Percentiles rank a stretch among this genome's conserved stretches.
phyloP scores from a whole-genome alignment of 805 yeast species.

The Pichia californica region DNA sequence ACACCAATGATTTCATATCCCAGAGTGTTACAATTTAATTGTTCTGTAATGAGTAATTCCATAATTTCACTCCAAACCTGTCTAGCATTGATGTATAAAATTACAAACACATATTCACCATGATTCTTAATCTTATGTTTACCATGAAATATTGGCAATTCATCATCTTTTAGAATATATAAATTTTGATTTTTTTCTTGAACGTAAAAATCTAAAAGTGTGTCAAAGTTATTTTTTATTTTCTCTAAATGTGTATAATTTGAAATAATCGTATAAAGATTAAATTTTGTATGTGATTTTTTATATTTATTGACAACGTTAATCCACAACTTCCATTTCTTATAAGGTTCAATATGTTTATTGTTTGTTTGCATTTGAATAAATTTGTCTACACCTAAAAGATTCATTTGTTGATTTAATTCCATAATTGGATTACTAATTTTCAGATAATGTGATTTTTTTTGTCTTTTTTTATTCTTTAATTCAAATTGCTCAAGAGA shows the following conservation, averaged over 20 bases:
- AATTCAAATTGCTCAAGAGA: neutral
- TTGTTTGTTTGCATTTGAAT: neutral
- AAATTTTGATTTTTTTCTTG: constrained; percentile 5
- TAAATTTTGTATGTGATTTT: neutral
- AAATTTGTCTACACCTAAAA: neutral
- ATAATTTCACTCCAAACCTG: constrained; percentile 3
- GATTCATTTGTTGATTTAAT: neutral
- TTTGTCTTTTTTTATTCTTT: neutral
- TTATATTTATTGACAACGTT: neutral
- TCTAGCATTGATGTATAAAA: neutral
- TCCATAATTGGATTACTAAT: neutral
- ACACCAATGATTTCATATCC: constrained; percentile 2
- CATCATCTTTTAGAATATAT: constrained; percentile 5
- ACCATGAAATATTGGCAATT: constrained; percentile 4
- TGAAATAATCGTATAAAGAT: neutral
- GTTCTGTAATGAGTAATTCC: constrained; percentile 1
- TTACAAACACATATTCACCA: constrained; percentile 8
- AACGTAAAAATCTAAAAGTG: constrained; percentile 8
- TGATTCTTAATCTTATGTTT: neutral
- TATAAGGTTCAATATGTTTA: neutral
- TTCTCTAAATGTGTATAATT: constrained; percentile 1
- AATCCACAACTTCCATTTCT: constrained; percentile 12
- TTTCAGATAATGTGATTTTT: no score
- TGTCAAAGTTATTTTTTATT: constrained; percentile 1
- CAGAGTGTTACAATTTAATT: neutral